Base-by-base conservation (phyloP, 176 grass and related monocot genomes). In the Zea luxurians region DNA sequence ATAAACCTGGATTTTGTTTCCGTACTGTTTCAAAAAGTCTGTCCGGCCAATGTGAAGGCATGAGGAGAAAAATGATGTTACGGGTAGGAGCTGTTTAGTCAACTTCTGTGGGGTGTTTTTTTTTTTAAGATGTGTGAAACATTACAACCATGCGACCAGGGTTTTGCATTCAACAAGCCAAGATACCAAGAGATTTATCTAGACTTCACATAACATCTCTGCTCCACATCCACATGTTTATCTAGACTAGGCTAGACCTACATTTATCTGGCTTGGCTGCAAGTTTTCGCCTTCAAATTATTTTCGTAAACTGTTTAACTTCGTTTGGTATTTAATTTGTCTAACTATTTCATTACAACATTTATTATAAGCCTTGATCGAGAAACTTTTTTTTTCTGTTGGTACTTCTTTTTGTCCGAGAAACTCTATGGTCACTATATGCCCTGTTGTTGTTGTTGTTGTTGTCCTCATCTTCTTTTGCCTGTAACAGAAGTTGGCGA, bases 401-500 rank as follows among this genome's bases (percentile, higher is more conserved):
- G 3, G 10, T 37, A 9, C 16, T 63, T 81, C 15, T 49, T 70
- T 16, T 62, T 58, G 15, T 7, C 38, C n/a, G 9, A 49, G 37
- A 58, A 49, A 37, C 13, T 18, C n/a, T 37, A 66, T 49, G 53
- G 3, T 70, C 17, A 78, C 18, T 77, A 37, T 69, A 76, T 18
- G 21, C 18, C 18, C 2, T 75, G 40, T 71, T 35, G 27, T 44
- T 74, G 9, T 72, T 75, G 40, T 71, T 35, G 27, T 44, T 74
- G 9, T 72, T 42, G 27, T 27, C 27, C 0, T 70, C 41, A 21
- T 48, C 11, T 9, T 47, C 3, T 78, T 18, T 21, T 59, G 7
- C 18, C 10, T 59, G 55, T 76, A 27, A 41, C 84, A 90, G 87
- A 87, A 85, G 64, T 17, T 93, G 46, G 65, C 82, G 47, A 73